Percentiles rank a stretch among this genome's conserved stretches.
phyloP scores from a whole-genome alignment of 208 protist genomes.

The Leishmania tarentolae region DNA sequence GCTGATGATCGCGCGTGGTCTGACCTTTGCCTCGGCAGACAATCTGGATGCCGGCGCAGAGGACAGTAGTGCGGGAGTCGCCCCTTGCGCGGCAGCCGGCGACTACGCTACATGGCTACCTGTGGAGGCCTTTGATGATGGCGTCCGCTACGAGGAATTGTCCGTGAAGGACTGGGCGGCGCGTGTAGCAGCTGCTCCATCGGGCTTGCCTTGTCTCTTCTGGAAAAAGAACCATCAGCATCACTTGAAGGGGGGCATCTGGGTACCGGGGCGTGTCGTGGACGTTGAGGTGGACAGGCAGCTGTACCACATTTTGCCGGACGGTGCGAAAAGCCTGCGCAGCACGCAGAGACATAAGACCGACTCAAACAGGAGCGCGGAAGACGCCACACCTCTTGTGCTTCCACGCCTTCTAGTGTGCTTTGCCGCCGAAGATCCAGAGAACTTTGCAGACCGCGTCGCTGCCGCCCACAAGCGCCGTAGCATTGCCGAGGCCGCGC shows the following conservation, averaged over 20 bases:
- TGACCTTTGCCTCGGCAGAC: conserved; percentile 24
- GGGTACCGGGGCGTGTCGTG: conserved; percentile 29
- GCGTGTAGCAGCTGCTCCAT: conserved; percentile 16
- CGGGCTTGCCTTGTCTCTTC: conserved; percentile 54
- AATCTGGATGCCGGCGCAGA: conserved; percentile 3
- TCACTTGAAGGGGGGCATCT: conserved; percentile 12
- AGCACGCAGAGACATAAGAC: background rate
- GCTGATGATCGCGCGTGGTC: conserved; percentile 71
- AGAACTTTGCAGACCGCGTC: conserved; percentile 90
- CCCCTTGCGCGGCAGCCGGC: conserved; percentile 2
- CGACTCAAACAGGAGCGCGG: background rate
- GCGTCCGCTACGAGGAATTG: conserved; percentile 83
- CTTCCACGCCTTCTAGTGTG: conserved; percentile 89
- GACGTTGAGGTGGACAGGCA: conserved; percentile 22
- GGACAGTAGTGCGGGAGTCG: background rate
- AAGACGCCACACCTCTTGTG: background rate
- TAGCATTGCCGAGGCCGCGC: conserved; percentile 66
- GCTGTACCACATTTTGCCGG: conserved; percentile 20
- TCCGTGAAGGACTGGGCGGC: conserved; percentile 69
- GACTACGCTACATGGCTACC: conserved; percentile 82
- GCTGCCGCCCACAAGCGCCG: conserved; percentile 77
- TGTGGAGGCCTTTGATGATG: conserved; percentile 93
- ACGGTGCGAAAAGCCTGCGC: background rate
- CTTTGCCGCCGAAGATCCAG: conserved; percentile 93
- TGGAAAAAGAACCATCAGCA: conserved; percentile 34